Evolutionary conservation across 2,329 filamentous ascomycete species (phyloP).

Genomic region (Didymella pomorum): DNA sequence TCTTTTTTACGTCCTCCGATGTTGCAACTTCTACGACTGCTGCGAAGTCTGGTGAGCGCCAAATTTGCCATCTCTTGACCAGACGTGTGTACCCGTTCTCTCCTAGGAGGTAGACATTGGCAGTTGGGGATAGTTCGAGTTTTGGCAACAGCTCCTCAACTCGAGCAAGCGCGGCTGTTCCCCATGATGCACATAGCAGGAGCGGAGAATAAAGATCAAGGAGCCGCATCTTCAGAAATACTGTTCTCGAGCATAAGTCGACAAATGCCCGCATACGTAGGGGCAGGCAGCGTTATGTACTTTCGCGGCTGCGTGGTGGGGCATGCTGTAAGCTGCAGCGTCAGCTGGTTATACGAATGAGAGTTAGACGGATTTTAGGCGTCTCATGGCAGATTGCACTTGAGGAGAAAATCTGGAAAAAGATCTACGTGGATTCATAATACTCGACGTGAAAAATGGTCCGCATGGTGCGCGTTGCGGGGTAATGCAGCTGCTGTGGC

Average conservation of each 20-base stretch:
- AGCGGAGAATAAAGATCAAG: not conserved
- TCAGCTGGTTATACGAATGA: not conserved
- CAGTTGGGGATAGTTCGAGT: not conserved
- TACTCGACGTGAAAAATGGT: not conserved
- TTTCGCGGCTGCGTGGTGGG: not conserved
- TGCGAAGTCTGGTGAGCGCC: not conserved
- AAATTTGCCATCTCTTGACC: not conserved
- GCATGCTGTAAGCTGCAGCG: not conserved
- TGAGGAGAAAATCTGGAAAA: not conserved
- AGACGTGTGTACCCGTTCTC: not conserved
- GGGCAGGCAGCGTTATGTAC: not conserved
- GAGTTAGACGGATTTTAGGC: not conserved
- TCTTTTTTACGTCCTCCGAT: not conserved
- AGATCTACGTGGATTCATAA: not conserved
- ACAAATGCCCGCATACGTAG: not conserved
- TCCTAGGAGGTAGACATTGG: not conserved
- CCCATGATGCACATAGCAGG: not conserved
- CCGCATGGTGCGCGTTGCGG: not conserved
- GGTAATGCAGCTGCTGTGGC: not conserved
- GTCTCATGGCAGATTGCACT: not conserved
- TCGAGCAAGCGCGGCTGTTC: not conserved
- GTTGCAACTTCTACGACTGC: not conserved
- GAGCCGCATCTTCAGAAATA: not conserved
- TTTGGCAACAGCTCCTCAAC: not conserved
- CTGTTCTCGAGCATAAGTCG: not conserved